phyloP scores from a whole-genome alignment of 441 rosid genomes.

The Breynia disticha region DNA sequence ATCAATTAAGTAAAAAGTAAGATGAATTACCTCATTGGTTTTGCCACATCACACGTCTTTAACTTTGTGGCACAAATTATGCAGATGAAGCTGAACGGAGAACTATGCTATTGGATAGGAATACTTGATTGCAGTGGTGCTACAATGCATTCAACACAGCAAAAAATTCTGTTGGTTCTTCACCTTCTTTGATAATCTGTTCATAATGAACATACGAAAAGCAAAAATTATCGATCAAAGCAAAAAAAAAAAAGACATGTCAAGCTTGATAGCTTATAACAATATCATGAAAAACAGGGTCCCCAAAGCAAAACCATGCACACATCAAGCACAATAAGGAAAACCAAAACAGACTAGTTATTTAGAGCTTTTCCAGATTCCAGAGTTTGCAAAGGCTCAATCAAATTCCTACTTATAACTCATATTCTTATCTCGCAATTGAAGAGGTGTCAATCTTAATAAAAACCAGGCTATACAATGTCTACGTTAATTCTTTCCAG shows the following conservation, averaged over 20 bases:
- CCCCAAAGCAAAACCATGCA: no score
- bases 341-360: no score
- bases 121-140: constrained; percentile 13
- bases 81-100: constrained; percentile 16
- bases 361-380: no score
- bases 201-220: constrained; percentile 8
- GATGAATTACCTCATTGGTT: constrained; percentile 24
- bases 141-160: constrained; percentile 39
- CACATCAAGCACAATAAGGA: no score
- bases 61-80: constrained; percentile 8
- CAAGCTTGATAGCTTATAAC: no score
- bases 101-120: constrained; percentile 12
- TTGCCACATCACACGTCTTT: constrained; percentile 12
- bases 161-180: constrained; percentile 70
- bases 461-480: no score
- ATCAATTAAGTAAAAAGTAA: not conserved
- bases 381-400: no score
- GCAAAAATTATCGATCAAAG: constrained; percentile 6
- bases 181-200: constrained; percentile 75
- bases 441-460: no score
- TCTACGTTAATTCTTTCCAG: no score
- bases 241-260: not conserved
- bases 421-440: no score
- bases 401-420: no score
- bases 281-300: no score